Conservation (phyloP, 2,329 filamentous ascomycete species). For the Pestalotiopsis sp. region DNA sequence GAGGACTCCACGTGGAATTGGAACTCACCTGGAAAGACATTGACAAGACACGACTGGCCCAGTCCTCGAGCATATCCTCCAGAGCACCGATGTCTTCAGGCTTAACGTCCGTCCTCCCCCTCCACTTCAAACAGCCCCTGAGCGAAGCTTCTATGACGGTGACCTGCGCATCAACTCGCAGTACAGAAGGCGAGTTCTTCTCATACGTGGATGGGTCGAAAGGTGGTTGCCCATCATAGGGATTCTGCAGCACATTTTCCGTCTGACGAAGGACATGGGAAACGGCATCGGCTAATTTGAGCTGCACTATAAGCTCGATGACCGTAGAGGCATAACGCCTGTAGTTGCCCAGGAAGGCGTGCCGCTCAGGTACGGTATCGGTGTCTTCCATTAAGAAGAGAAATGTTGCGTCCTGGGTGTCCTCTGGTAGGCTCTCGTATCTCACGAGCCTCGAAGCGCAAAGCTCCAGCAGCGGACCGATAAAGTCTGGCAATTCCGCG, state of each 20-base stretch:
- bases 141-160: conserved; percentile 86
- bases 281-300: conserved; percentile 82
- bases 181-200: conserved; percentile 70
- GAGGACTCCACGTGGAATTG: conserved; percentile 7
- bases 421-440: conserved; percentile 84
- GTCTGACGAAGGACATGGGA: conserved; percentile 83
- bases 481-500: conserved; percentile 59
- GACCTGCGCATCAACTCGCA: conserved; percentile 86
- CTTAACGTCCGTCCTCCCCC: conserved; percentile 26
- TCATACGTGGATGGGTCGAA: conserved; percentile 68
- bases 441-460: conserved; percentile 83
- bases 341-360: conserved; percentile 96
- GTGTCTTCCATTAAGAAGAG: conserved; percentile 90
- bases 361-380: conserved; percentile 89
- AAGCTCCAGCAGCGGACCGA: conserved; percentile 77
- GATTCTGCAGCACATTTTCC: conserved; percentile 70
- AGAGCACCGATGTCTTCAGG: conserved; percentile 56
- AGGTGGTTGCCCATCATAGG: conserved; percentile 70
- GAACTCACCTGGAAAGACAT: conserved; percentile 65
- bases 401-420: conserved; percentile 77
- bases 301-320: conserved; percentile 82
- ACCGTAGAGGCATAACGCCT: conserved; percentile 85
- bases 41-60: conserved; percentile 72
- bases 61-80: conserved; percentile 67
- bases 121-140: conserved; percentile 87